Conservation (phyloP, 345 rosid species). For the Schrenkiella parvula region DNA sequence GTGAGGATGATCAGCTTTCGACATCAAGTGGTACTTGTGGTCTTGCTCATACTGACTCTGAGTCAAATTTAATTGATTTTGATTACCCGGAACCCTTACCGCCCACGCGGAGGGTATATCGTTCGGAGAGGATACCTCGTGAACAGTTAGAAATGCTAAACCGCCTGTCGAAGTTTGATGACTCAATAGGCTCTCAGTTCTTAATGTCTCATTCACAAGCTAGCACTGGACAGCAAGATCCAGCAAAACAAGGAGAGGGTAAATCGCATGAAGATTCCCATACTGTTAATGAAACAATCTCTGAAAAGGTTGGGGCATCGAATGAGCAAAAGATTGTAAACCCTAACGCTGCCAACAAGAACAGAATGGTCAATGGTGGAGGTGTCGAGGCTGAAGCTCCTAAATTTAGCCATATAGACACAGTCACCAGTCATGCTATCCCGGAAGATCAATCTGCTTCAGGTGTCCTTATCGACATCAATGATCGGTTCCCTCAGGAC, state of each 20-base stretch:
- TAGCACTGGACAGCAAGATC: constrained; percentile 47
- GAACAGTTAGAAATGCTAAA: constrained; percentile 73
- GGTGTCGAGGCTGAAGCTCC: constrained; percentile 16
- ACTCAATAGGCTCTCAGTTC: constrained; percentile 81
- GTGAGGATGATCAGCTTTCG: constrained; percentile 47
- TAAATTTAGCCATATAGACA: constrained; percentile 19
- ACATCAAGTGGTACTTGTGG: constrained; percentile 41
- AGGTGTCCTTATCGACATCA: constrained; percentile 67
- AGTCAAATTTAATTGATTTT: constrained; percentile 47
- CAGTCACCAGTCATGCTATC: constrained; percentile 7
- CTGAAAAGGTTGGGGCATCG: constrained; percentile 6
- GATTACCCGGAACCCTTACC: constrained; percentile 48
- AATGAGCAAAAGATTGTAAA: not conserved
- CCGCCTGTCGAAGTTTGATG: constrained; percentile 84
- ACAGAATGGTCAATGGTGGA: constrained; percentile 13
- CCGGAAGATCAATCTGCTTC: constrained; percentile 27
- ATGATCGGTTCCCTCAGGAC: constrained; percentile 85
- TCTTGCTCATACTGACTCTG: constrained; percentile 45
- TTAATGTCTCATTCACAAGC: constrained; percentile 62
- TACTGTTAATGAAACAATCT: constrained; percentile 30
- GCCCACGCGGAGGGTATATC: constrained; percentile 60
- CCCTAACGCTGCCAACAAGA: not conserved
- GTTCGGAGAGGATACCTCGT: constrained; percentile 77
- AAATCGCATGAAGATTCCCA: constrained; percentile 38
- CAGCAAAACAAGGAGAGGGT: constrained; percentile 44